These are phyloP conservation scores for Magnolia kwangsiensis DNA, from an alignment of 164 flowering plant species.

Conservation along the genomic window DNA sequence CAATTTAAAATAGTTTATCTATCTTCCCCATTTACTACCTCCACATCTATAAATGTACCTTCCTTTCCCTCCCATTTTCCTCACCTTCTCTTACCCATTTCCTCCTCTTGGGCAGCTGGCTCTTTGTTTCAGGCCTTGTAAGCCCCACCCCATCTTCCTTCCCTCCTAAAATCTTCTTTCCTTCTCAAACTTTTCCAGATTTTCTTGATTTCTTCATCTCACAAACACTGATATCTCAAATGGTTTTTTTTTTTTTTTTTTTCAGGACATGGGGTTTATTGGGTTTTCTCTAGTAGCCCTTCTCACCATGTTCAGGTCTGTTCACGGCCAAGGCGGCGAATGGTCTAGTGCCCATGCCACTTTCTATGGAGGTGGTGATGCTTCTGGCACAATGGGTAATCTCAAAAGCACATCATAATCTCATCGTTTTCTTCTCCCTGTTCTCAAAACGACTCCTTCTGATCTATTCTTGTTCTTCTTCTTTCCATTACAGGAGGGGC, in stretches of 20 bases:
- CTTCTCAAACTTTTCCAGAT: no score
- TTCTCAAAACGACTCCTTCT: neutral
- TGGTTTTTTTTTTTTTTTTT: slow-evolving; percentile 9
- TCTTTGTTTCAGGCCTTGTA: slow-evolving; percentile 8
- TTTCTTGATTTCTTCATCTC: no score
- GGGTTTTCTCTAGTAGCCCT: slow-evolving; percentile 30
- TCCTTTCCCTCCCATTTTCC: slow-evolving; percentile 15
- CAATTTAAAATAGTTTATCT: neutral
- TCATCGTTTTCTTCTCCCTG: neutral
- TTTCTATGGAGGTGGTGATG: slow-evolving; percentile 76
- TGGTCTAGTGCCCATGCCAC: slow-evolving; percentile 75
- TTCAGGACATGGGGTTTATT: slow-evolving; percentile 39
- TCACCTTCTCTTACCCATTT: slow-evolving; percentile 10
- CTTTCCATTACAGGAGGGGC: slow-evolving; percentile 54
- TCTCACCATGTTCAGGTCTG: slow-evolving; percentile 27
- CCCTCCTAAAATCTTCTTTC: slow-evolving; percentile 1
- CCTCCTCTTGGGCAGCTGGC: slow-evolving; percentile 1
- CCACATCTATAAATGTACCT: slow-evolving; percentile 25
- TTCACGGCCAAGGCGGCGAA: slow-evolving; percentile 41
- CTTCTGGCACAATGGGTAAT: slow-evolving; percentile 80
- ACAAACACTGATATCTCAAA: neutral
- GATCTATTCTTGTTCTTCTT: neutral
- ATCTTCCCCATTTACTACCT: slow-evolving; percentile 10
- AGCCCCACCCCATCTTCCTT: neutral
- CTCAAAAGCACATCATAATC: slow-evolving; percentile 2